phyloP scores from a whole-genome alignment of 2,329 filamentous ascomycete genomes.

The Beauveria bassiana region DNA sequence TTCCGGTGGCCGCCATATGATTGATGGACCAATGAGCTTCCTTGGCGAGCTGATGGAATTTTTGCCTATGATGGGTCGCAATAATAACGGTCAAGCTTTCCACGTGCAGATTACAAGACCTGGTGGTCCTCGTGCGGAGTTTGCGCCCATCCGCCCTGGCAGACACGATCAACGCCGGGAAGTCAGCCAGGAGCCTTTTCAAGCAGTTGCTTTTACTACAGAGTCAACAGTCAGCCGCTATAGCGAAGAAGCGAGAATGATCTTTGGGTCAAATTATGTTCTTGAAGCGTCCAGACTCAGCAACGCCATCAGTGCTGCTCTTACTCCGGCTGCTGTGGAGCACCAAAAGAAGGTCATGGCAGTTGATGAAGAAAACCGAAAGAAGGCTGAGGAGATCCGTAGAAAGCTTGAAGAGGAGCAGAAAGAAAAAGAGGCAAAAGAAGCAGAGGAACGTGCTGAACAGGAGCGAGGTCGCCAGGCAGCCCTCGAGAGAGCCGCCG shows the following conservation, averaged over 20 bases:
- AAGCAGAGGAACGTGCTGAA: constrained; percentile 55
- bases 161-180: constrained; percentile 44
- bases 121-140: constrained; percentile 42
- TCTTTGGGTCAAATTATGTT: constrained; percentile 60
- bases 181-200: constrained; percentile 52
- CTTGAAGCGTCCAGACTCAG: constrained; percentile 63
- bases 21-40: constrained; percentile 46
- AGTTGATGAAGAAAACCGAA: constrained; percentile 42
- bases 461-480: constrained; percentile 60
- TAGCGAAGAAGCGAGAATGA: constrained; percentile 80
- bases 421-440: constrained; percentile 18
- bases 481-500: constrained; percentile 47
- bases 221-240: constrained; percentile 69
- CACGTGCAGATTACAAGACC: constrained; percentile 52
- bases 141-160: constrained; percentile 32
- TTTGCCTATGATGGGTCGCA: constrained; percentile 38
- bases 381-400: constrained; percentile 48
- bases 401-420: constrained; percentile 59
- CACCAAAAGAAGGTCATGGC: constrained; percentile 65
- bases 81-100: constrained; percentile 42
- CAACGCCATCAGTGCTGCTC: constrained; percentile 59
- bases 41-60: constrained; percentile 50
- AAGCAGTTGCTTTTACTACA: constrained; percentile 67
- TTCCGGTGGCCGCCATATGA: constrained; percentile 24
- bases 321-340: constrained; percentile 80